Conservation (phyloP, 2,329 filamentous ascomycete species). For the Trichoderma pleuroti region DNA sequence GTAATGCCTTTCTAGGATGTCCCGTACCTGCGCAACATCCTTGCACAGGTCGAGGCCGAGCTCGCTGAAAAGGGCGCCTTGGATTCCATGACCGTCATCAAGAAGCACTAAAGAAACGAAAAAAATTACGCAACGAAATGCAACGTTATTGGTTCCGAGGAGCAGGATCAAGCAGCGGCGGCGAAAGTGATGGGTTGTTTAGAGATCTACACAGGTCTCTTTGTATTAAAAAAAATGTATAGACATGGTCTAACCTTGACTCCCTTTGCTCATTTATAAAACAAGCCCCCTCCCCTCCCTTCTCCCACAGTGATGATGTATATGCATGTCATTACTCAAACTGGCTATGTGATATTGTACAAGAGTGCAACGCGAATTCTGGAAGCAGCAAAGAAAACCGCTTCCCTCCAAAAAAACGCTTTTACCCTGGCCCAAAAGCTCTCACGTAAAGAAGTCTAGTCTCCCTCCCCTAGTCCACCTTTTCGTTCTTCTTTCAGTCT, state of each 20-base stretch:
- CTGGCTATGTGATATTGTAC: conserved; percentile 20
- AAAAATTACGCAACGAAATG: conserved; percentile 3
- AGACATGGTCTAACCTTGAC: conserved; percentile 31
- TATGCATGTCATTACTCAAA: conserved; percentile 15
- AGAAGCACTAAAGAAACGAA: conserved; percentile 41
- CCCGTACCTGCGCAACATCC: conserved; percentile 52
- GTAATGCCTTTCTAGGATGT: conserved; percentile 40
- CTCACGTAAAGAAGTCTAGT: background rate
- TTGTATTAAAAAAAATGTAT: conserved; percentile 35
- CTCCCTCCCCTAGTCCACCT: background rate
- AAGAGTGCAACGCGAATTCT: conserved; percentile 7
- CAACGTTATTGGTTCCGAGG: background rate
- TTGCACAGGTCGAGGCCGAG: conserved; percentile 50
- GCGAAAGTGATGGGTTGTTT: background rate
- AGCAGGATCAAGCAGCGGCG: conserved; percentile 9
- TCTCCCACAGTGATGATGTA: background rate
- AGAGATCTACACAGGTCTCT: conserved; percentile 21
- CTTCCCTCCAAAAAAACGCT: conserved; percentile 4
- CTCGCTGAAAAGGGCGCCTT: conserved; percentile 51
- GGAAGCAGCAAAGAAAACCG: conserved; percentile 4
- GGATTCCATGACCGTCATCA: conserved; percentile 48
- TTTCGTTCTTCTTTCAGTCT: conserved; percentile 17
- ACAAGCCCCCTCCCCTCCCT: background rate
- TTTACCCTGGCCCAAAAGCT: conserved; percentile 4
- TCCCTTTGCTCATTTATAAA: conserved; percentile 23